Base-by-base conservation (phyloP, 2,329 filamentous ascomycete genomes). In the Knoxdaviesia capensis region DNA sequence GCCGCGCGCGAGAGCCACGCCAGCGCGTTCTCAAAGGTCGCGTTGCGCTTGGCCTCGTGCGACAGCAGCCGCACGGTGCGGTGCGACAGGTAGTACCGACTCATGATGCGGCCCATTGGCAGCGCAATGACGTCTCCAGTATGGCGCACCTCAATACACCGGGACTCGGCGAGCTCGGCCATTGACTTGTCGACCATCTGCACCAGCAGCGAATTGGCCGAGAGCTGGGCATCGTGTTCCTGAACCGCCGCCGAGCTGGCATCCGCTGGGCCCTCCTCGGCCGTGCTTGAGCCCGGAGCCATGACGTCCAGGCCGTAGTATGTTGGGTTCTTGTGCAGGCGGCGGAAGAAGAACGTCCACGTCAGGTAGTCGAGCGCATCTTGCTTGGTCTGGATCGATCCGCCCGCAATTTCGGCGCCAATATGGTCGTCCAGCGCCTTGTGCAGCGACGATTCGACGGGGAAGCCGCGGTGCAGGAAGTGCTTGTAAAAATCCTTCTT, bases 401-500 rank as follows among this genome's bases (percentile, higher is more conserved):
- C 87, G 1, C 90, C 85, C 1, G 87, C 93, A 5, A 96, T 77
- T 61, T 98, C 90, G 45, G 90, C 90, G 47, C 86, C 80, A 56
- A 98, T 69, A 69, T 98, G 92, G 63, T 98, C 94, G 60, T 96
- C 88, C 6, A 98, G 66, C 1, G 96, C 90, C 20, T 92, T 94
- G 59, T 98, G 90, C 35, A 98, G 68, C 0, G 87, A 92, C 0
- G 87, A 94, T 57, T 98, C 90, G 7, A 98, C 90, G 0, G 90
- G 92, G 57, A 98, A 98, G 1, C 90, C 92, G 0, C 88, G 96
- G 55, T 98, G 90, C 43, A 98, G 62, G 63, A 98, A 98, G 61
- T 98, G 90, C 64, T 98, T 98, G 63, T 98, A 98, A 59, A 98
- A 98, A 45, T 92, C 85, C 61, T 98, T 98, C 67, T 96, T 98